A percentile compares a stretch with the other conserved stretches of the same genome.
phyloP scores from a whole-genome alignment of 2,329 filamentous ascomycete species.

The Coniella vitis region DNA sequence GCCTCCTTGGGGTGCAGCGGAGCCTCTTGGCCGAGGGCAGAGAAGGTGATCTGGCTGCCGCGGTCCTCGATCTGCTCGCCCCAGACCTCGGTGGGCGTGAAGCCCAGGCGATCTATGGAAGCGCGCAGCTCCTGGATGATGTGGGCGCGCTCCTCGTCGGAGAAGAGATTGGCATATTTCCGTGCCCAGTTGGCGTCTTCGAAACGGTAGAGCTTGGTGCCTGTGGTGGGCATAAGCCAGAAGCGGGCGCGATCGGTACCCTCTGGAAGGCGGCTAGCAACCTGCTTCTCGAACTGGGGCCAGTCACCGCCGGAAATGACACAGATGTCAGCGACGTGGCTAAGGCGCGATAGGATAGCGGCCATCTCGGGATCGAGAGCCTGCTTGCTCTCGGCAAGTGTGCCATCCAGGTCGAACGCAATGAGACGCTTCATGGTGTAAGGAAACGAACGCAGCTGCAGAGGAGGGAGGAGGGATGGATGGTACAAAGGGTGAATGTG shows the following conservation, averaged over 20 bases:
- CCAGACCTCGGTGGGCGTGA: conserved; percentile 31
- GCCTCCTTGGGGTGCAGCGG: conserved; percentile 28
- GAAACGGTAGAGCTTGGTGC: conserved; percentile 33
- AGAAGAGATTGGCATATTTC: conserved; percentile 33
- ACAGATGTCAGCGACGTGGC: conserved; percentile 31
- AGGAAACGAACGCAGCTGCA: neutral
- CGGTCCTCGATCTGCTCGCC: conserved; percentile 33
- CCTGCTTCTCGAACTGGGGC: conserved; percentile 35
- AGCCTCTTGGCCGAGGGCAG: conserved; percentile 33
- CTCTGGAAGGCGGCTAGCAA: conserved; percentile 29
- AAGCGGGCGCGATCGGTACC: conserved; percentile 29
- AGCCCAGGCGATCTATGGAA: conserved; percentile 29
- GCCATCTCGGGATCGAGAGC: conserved; percentile 14
- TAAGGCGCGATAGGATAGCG: conserved; percentile 20
- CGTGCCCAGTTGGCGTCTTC: conserved; percentile 24
- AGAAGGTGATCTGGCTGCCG: conserved; percentile 35
- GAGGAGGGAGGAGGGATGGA: neutral
- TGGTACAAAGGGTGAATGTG: neutral
- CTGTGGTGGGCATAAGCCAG: conserved; percentile 36
- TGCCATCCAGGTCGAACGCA: conserved; percentile 17
- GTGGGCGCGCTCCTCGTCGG: conserved; percentile 21
- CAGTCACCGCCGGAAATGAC: conserved; percentile 36
- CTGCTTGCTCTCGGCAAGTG: conserved; percentile 17
- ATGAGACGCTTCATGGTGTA: conserved; percentile 12
- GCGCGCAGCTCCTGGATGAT: conserved; percentile 29